Percentiles rank a stretch among this genome's conserved stretches.
Evolutionary conservation across 768 basidiomycete genomes (phyloP).

Genomic region (Mrakia gelida): DNA sequence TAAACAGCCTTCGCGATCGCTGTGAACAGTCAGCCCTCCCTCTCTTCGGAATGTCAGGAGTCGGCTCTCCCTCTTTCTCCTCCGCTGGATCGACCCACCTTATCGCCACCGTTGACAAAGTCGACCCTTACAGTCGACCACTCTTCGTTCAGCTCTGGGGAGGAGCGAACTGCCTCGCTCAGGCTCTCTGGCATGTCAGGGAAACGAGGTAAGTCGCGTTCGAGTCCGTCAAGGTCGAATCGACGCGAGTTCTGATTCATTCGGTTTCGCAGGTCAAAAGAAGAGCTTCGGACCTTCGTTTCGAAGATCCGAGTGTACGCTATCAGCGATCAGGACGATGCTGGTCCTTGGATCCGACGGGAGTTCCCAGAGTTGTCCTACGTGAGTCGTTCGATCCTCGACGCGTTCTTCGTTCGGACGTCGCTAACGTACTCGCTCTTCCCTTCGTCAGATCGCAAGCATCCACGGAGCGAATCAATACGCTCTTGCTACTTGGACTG

Average conservation of each 20-base stretch:
- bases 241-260: background rate
- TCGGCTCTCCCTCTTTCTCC: background rate
- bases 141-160: constrained; percentile 20
- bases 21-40: background rate
- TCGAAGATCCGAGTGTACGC: constrained; percentile 9
- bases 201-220: background rate
- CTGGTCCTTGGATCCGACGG: constrained; percentile 10
- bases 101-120: background rate
- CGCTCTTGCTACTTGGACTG: constrained; percentile 9
- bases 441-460: background rate
- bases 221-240: background rate
- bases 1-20: too few relatives aligned
- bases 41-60: constrained; percentile 2
- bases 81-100: background rate
- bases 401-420: background rate
- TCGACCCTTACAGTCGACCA: background rate
- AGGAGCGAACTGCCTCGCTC: constrained; percentile 13
- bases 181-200: constrained; percentile 4
- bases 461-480: constrained; percentile 18
- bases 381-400: background rate
- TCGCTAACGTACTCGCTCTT: background rate
- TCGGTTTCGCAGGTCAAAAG: background rate
- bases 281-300: background rate
- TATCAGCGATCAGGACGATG: constrained; percentile 18
- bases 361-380: constrained; percentile 8